phyloP scores from a whole-genome alignment of 139 green algal genomes.

The Haematococcus lacustris region DNA sequence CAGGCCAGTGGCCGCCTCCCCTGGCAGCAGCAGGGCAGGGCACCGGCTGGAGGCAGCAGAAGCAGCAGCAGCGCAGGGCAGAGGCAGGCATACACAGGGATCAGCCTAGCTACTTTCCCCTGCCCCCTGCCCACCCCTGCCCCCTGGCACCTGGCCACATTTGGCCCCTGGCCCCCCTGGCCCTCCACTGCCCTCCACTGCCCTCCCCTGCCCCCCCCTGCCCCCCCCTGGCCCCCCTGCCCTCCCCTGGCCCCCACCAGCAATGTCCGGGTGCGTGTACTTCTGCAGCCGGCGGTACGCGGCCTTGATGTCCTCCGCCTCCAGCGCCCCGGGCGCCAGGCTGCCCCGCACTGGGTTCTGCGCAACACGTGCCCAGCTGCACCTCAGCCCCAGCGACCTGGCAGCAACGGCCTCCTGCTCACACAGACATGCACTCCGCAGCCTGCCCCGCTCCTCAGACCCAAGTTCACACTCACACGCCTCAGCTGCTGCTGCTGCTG shows the following conservation, averaged over 20 bases:
- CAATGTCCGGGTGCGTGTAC: background rate
- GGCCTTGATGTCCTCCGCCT: background rate
- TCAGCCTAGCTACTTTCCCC: too few relatives aligned
- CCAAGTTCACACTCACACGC: background rate
- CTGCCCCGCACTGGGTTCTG: background rate
- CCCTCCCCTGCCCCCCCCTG: too few relatives aligned
- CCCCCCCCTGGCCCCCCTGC: too few relatives aligned
- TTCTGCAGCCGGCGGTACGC: conserved; percentile 5
- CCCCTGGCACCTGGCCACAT: too few relatives aligned
- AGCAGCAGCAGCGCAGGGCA: too few relatives aligned
- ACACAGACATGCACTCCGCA: too few relatives aligned
- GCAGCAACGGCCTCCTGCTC: too few relatives aligned
- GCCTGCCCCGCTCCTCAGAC: background rate
- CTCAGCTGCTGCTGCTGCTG: background rate
- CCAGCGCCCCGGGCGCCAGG: background rate
- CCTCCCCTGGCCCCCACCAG: background rate
- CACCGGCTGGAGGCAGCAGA: too few relatives aligned
- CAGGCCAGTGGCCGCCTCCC: background rate
- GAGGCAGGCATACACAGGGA: too few relatives aligned
- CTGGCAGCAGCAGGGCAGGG: background rate
- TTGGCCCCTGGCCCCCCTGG: too few relatives aligned
- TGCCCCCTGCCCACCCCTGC: too few relatives aligned
- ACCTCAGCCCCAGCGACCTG: background rate
- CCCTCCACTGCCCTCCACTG: too few relatives aligned
- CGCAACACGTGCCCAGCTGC: background rate